Base-by-base conservation (phyloP, 2,329 filamentous ascomycete species). In the Epichloe coenophiala region DNA sequence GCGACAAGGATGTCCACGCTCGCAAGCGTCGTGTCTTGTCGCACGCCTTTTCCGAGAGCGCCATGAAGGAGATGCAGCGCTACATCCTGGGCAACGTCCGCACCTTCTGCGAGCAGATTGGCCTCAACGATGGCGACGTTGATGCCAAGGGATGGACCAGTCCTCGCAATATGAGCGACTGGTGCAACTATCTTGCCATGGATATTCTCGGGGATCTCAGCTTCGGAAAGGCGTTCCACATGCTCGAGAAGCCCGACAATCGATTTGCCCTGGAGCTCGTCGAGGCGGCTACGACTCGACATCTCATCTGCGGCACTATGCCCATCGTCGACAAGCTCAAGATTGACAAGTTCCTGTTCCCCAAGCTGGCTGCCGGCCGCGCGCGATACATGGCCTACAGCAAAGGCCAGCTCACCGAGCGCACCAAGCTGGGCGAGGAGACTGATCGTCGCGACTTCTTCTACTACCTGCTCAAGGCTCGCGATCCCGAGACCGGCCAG, bases 401-500 rank as follows among this genome's bases (percentile, higher is more conserved):
- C 64, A 80, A 82, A 47, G 70, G 72, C 2, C 83, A 86, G 65
- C 74, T 85, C 40, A 75, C 75, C 13, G 78, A 86, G 59, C 76
- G 83, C 23, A 84, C 81, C 46, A 78, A 80, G 54, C 68, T 83
- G 27, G 81, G 81, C 31, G 79, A 80, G 56, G 79, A 77, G 56
- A 81, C 76, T 45, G 81, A 80, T 58, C 81, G 83, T 36, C 80
- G 82, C 51, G 84, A 88, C 61, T 87, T 88, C 69, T 87, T 88
- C 68, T 82, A 86, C 65, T 81, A 87, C 63, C 74, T 88, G 11
- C 75, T 88, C 53, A 82, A 81, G 60, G 83, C 84, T 7, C 77
- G 77, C 39, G 84, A 88, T 56, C 82, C 83, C 12, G 82, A 86
- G 60, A 86, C 83, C 0, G 83, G 83, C 48, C 72, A 77, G 51